Evolutionary conservation across 2,329 filamentous ascomycete genomes (phyloP), one percentile per base, ranked within the genome.

Genomic region (Scleromitrula shiraiana): DNA sequence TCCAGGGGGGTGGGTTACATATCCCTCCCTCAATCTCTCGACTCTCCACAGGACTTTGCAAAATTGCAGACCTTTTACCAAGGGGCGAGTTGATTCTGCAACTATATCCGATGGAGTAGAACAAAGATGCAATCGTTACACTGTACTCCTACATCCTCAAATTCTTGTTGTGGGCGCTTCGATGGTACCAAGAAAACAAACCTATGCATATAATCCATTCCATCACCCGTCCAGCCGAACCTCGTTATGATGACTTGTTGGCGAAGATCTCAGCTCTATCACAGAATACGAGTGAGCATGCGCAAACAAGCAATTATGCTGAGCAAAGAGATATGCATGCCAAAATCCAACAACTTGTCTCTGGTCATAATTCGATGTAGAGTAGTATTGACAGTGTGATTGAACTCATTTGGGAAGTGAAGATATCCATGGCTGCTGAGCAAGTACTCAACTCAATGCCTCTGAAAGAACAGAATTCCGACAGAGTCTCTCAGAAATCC

Each of bases 121-220:
- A 14, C 29, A 32, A 32, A 37, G 6, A 51, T n/a, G 49, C 55
- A 4, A 38, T 62, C 8, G 41, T 50, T 1, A 24, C 40, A 8
- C 51, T 65, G 1, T 65, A 64, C 41, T 52, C 54, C 1, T 33
- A 56, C 8, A 55, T 65, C 14, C n/a, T 66, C 1, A 41, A 45
- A 24, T 65, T 65, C 24, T 41, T 61, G 1, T 12, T 53, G 8
- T 54, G 53, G 15, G 60, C 62, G 1, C 29, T 57, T 29, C 41
- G 45, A 1, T 65, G 61, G 63, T 64, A 64, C 37, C 47, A 59
- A 26, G 47, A 59, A 30, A 51, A 53, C 17, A 60, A 46, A 20
- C 3, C 29, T 3, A 32, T 32, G 29, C 29, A n/a, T n/a, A 32
- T 32, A n/a, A 32, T 32, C 14, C 29, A 32, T 32, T 12, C 29